A percentile compares a stretch with the other conserved stretches of the same genome.
phyloP scores from a whole-genome alignment of 768 basidiomycete species.

The Suillus sp. region DNA sequence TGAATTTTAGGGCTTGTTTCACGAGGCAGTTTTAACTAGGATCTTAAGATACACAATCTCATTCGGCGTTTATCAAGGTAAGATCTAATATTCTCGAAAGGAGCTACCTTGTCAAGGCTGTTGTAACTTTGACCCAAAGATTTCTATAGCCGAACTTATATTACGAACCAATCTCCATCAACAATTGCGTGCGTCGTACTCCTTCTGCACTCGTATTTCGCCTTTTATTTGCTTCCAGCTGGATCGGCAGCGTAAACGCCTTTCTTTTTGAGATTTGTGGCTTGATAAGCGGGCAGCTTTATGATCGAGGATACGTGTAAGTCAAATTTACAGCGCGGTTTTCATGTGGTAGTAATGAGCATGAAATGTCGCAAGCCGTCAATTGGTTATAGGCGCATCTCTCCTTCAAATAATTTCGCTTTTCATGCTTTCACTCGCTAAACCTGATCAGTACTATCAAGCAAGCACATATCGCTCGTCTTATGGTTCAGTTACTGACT shows the following conservation, averaged over 20 bases:
- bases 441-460: constrained; percentile 46
- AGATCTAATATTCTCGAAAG: background rate
- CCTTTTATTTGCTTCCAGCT: constrained; percentile 24
- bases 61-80: constrained; percentile 49
- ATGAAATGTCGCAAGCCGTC: constrained; percentile 14
- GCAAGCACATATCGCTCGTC: constrained; percentile 22
- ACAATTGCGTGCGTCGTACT: constrained; percentile 39
- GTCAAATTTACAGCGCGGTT: constrained; percentile 12
- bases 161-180: constrained; percentile 40
- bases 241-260: constrained; percentile 53
- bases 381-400: constrained; percentile 31
- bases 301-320: constrained; percentile 57
- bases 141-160: constrained; percentile 41
- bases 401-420: constrained; percentile 34
- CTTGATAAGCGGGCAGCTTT: constrained; percentile 47
- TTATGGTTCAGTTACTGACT: constrained; percentile 2
- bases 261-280: constrained; percentile 48
- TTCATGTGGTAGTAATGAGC: background rate
- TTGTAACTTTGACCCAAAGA: constrained; percentile 25
- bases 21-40: background rate
- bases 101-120: background rate
- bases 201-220: background rate
- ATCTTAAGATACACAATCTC: constrained; percentile 37
- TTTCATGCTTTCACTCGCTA: constrained; percentile 50
- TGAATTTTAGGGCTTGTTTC: constrained; percentile 11